Conservation (phyloP, 768 basidiomycete genomes). For the Auricularia cornea region DNA sequence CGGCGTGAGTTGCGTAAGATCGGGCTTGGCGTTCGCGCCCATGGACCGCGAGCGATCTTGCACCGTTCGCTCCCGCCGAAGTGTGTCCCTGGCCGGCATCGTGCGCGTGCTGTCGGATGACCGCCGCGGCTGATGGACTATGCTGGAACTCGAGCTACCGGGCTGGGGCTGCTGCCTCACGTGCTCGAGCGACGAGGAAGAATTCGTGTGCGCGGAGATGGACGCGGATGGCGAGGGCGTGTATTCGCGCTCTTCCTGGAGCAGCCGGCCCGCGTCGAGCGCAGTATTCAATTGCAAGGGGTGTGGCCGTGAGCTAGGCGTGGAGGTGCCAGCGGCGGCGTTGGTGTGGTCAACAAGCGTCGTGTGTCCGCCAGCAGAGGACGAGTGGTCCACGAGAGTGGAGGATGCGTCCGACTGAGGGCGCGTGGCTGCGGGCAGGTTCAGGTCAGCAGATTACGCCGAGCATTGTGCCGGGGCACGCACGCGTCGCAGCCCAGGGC, state of each 20-base stretch:
- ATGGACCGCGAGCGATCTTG: slow-evolving; percentile 75
- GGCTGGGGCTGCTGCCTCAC: not conserved
- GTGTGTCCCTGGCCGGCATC: slow-evolving; percentile 36
- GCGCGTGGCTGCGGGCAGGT: not conserved
- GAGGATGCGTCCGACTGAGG: slow-evolving; percentile 29
- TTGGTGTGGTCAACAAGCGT: not conserved
- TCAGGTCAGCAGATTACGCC: not conserved
- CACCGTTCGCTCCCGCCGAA: slow-evolving; percentile 49
- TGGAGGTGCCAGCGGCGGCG: not conserved
- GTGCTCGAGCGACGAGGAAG: slow-evolving; percentile 1
- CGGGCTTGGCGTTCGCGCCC: slow-evolving; percentile 54
- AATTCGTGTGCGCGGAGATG: not conserved
- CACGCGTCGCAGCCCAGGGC: slow-evolving; percentile 36
- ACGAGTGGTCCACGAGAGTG: slow-evolving; percentile 29
- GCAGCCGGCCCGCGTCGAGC: not conserved
- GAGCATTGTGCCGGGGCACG: not conserved
- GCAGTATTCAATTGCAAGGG: not conserved
- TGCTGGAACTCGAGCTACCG: not conserved
- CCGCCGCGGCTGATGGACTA: slow-evolving; percentile 28
- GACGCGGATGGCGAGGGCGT: not conserved
- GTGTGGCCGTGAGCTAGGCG: not conserved
- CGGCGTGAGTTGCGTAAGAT: slow-evolving; percentile 11
- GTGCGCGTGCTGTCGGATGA: slow-evolving; percentile 67
- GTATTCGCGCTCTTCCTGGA: not conserved
- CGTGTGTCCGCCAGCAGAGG: too few relatives aligned